phyloP scores from a whole-genome alignment of 2,329 filamentous ascomycete genomes.

The Rhynchosporium agropyri region DNA sequence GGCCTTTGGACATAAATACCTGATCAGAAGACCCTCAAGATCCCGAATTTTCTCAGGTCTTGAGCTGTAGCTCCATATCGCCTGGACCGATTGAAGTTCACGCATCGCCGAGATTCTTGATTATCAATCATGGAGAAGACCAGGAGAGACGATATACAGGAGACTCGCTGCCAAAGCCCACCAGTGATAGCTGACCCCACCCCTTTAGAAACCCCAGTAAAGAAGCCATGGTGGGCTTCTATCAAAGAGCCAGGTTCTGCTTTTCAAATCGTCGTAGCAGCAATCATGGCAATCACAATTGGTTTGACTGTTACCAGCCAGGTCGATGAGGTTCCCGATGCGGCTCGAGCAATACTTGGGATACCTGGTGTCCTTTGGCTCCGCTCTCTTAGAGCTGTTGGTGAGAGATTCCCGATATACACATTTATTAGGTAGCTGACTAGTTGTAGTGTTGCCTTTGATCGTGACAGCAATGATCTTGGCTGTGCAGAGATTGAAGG shows the following conservation, averaged over 20 bases:
- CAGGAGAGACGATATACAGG: neutral
- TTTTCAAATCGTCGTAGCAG: constrained; percentile 15
- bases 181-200: neutral
- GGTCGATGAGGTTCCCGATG: constrained; percentile 12
- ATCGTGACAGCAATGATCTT: constrained; percentile 12
- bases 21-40: neutral
- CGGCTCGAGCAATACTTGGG: constrained; percentile 7
- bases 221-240: constrained; percentile 15
- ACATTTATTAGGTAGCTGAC: neutral
- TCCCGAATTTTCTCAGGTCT: neutral
- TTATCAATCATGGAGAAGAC: constrained; percentile 1
- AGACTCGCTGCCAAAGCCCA: constrained; percentile 3
- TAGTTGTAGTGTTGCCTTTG: constrained; percentile 7
- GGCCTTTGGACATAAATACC: constrained; percentile 10
- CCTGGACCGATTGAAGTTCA: neutral
- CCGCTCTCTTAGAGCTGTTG: constrained; percentile 8
- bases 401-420: neutral
- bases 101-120: neutral
- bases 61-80: neutral
- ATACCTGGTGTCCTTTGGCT: constrained; percentile 16
- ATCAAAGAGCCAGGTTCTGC: constrained; percentile 17
- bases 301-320: constrained; percentile 7
- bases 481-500: constrained; percentile 13
- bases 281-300: constrained; percentile 14
- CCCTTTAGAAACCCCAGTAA: neutral